Conservation (phyloP, 176 grass and related monocot species). For the Luzula sylvatica region DNA sequence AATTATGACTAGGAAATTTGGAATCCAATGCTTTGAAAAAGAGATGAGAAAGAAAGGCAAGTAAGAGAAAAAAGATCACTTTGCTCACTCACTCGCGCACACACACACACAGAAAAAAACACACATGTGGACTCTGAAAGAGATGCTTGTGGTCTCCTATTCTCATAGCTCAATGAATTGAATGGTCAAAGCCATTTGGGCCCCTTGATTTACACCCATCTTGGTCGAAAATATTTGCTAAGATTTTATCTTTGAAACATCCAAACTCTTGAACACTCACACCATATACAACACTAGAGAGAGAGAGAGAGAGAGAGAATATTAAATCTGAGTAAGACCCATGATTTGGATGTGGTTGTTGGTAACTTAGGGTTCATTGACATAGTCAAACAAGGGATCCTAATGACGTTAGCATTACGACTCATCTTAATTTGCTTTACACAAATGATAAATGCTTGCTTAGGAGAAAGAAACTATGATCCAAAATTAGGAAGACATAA, state of each 20-base stretch:
- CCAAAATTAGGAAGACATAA: background rate
- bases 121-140: constrained; percentile 8
- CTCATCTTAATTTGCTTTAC: background rate
- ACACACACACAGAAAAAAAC: no score
- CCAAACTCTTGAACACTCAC: no score
- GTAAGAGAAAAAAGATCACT: background rate
- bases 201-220: constrained; percentile 5
- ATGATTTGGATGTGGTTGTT: constrained; percentile 17
- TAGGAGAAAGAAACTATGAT: background rate
- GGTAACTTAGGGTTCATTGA: constrained; percentile 11
- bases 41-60: constrained; percentile 13
- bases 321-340: constrained; percentile 9
- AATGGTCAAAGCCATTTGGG: constrained; percentile 3
- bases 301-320: background rate
- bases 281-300: background rate
- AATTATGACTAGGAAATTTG: constrained; percentile 4
- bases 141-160: constrained; percentile 24
- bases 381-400: background rate
- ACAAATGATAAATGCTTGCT: background rate
- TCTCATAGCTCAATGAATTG: background rate
- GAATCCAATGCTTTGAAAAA: constrained; percentile 22
- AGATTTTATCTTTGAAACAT: constrained; percentile 18
- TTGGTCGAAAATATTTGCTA: constrained; percentile 8
- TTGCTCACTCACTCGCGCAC: no score
- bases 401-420: background rate